Conservation (phyloP, 2,329 filamentous ascomycete genomes). For the Diaporthe citri region DNA sequence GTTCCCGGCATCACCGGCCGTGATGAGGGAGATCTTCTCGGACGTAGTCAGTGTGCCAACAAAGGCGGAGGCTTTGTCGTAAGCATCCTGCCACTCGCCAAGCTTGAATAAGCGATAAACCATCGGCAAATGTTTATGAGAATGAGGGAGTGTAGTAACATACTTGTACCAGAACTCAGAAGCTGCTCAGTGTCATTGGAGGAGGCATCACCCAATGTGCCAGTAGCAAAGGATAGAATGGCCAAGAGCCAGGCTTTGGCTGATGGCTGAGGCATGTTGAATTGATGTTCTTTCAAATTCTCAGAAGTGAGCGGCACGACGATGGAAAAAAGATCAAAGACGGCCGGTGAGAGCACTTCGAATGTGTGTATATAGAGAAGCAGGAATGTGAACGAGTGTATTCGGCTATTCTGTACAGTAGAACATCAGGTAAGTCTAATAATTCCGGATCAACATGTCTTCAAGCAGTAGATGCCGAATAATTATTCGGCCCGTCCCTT, state of each 20-base stretch:
- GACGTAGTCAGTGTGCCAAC: neutral
- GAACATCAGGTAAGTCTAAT: neutral
- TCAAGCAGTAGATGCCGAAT: neutral
- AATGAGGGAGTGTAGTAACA: too few species aligned
- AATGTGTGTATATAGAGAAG: neutral
- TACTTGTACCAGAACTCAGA: constrained; percentile 14
- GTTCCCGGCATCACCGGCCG: neutral
- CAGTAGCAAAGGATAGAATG: constrained; percentile 2
- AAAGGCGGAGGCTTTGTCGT: constrained; percentile 8
- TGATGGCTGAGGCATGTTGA: neutral
- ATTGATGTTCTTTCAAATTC: neutral
- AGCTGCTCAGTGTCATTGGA: neutral
- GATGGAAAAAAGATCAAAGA: neutral
- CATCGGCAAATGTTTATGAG: neutral
- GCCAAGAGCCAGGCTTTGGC: constrained; percentile 10
- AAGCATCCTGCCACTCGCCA: constrained; percentile 30
- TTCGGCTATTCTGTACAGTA: neutral
- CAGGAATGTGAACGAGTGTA: neutral
- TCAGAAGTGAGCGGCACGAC: too few species aligned
- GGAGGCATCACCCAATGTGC: constrained; percentile 6
- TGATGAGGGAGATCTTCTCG: constrained; percentile 10
- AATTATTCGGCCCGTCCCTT: neutral
- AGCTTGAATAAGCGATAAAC: neutral
- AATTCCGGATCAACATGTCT: neutral
- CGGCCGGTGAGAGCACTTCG: neutral